phyloP scores from a whole-genome alignment of 78 protist species.

The Planoprotostelium fungivorum region DNA sequence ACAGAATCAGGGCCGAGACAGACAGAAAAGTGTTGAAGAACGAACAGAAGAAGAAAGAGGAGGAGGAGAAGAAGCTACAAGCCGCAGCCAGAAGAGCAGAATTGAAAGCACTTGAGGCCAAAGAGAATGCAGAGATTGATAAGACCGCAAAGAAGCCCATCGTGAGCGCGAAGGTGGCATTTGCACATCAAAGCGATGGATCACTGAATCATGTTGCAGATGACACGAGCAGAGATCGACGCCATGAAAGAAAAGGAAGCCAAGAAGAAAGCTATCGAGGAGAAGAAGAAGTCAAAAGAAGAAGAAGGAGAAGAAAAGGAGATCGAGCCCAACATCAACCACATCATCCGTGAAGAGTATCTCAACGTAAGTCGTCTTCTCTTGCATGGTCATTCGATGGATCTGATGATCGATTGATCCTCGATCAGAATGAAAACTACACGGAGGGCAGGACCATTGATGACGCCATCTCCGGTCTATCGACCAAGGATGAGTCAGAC shows the following conservation, averaged over 20 bases:
- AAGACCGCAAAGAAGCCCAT: neutral
- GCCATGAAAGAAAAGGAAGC: slow-evolving; percentile 15
- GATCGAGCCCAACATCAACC: slow-evolving; percentile 7
- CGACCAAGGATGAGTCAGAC: neutral
- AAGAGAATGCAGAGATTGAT: slow-evolving; percentile 7
- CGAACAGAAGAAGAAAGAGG: slow-evolving; percentile 26
- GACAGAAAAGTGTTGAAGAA: slow-evolving; percentile 38
- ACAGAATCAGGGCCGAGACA: slow-evolving; percentile 12
- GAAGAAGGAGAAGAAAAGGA: slow-evolving; percentile 21
- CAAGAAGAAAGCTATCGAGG: slow-evolving; percentile 19
- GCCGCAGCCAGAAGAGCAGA: slow-evolving; percentile 39
- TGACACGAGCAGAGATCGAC: neutral
- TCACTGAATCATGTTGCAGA: neutral
- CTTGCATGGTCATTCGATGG: neutral
- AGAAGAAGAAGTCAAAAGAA: slow-evolving; percentile 28
- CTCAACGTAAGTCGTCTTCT: neutral
- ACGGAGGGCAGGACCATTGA: slow-evolving; percentile 27
- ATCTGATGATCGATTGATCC: neutral
- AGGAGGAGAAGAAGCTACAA: slow-evolving; percentile 29
- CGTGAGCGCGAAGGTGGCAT: too few species aligned
- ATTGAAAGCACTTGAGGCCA: slow-evolving; percentile 4
- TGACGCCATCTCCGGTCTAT: slow-evolving; percentile 27
- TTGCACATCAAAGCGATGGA: neutral
- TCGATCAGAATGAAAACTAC: slow-evolving; percentile 8
- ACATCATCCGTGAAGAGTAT: neutral